Evolutionary conservation across 2,329 filamentous ascomycete species (phyloP), one percentile per base, ranked within the genome.

Genomic region (Chaetoscypha palmicola): DNA sequence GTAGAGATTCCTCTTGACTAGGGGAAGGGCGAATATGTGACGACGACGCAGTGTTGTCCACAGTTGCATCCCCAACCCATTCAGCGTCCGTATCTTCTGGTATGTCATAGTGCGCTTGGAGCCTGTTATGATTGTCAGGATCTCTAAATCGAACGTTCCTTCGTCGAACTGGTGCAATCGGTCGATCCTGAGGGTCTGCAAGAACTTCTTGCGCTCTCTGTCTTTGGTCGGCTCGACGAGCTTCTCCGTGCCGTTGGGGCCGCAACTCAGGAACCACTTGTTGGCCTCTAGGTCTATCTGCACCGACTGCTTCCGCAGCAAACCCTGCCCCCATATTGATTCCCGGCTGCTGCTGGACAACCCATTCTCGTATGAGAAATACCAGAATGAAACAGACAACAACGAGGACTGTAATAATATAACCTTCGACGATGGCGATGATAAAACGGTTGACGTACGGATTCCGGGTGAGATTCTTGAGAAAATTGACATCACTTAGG

Each of bases 351-450:
- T 98, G 92, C 62, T 98, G 92, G 8, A 98, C 89, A 39, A 98
- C 92, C 76, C 95, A 98, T 67, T 98, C 92, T 36, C 94, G 74
- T 36, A 98, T 96, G 3, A 98, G 68, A 55, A 98, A 98, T 32
- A 98, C 81, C n/a, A 98, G 69, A 47, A 98, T 96, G 64, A 97
- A 98, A 46, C 84, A 89, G 34, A 95, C 76, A 5, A 98, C 91
- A 39, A 97, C 87, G 9, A 94, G 68, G 4, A 96, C 69, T 1
- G 91, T 98, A 54, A 98, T 95, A 37, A 97, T 77, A 60, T 95
- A 90, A 3, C 92, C 92, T 66, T 98, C 92, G 3, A 96, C 69
- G 1, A 91, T 78, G 54, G 89, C 83, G 41, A 97, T 81, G 12
- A 96, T 67, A 40, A 84, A 74, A 37, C 83, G 79, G 62, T 97